phyloP scores from a whole-genome alignment of 1,139 yeast genomes.

The Taphrina deformans region DNA sequence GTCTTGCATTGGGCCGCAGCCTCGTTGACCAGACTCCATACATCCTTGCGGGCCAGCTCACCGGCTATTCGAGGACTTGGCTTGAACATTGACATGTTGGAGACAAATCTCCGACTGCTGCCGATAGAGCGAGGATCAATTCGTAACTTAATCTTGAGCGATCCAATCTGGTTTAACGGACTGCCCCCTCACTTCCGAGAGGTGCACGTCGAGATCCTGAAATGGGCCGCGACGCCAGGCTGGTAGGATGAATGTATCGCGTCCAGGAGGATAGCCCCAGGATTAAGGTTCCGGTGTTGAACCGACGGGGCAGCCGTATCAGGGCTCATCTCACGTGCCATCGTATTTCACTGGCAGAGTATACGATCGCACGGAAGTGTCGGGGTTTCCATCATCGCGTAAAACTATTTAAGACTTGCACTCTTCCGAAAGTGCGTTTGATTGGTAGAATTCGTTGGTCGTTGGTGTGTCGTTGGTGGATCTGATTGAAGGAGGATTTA shows the following conservation, averaged over 20 bases:
- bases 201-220: too few species aligned
- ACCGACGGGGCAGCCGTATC: background rate
- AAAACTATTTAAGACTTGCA: too few species aligned
- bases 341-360: background rate
- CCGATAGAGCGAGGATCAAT: background rate
- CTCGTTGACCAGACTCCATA: slow-evolving; percentile 92
- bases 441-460: too few species aligned
- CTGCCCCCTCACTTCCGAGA: too few species aligned
- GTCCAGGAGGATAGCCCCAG: background rate
- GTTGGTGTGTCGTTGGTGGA: background rate
- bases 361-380: background rate
- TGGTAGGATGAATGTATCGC: too few species aligned
- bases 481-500: background rate
- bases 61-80: slow-evolving; percentile 25
- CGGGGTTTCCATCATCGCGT: too few species aligned
- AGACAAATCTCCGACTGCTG: background rate
- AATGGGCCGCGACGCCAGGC: too few species aligned
- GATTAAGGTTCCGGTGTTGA: background rate
- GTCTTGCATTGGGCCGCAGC: slow-evolving; percentile 81
- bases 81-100: slow-evolving; percentile 23
- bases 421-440: too few species aligned
- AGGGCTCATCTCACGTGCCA: background rate
- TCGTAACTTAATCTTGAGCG: background rate
- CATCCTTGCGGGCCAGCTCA: slow-evolving; percentile 52
- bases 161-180: too few species aligned